Base-by-base conservation (phyloP, 768 basidiomycete species). In the Hysterangium stoloniferum region DNA sequence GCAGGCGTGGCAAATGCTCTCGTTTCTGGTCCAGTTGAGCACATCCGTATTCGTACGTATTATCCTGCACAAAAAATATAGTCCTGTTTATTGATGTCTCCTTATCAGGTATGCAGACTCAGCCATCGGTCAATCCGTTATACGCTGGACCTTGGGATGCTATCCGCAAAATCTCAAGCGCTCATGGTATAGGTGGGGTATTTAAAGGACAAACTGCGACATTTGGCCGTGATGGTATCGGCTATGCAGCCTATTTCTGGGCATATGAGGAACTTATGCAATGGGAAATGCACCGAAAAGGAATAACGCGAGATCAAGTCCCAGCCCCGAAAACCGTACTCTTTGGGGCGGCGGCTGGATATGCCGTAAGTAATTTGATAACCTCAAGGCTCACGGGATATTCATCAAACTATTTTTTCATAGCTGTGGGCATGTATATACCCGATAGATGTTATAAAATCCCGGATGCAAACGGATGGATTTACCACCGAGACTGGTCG, bases 381-480 rank as follows among this genome's bases (percentile, higher is more conserved):
- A 4, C 38, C 34, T 25, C 17, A 40, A 33, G 36, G 15, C 29
- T 15, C 15, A 13, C 17, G 19, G 22, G 41, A 32, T 51, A 25
- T 17, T 15, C 20, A 20, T 48, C 31, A 62, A 34, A 19, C 13
- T 6, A 44, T 38, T 48, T 49, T 55, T 40, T 38, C 47, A 29
- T 52, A 90, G 87, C 72, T 92, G 25, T 92, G 89, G 89, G 83
- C 79, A n/a, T 71, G 90, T 8, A 93, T 92, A 70, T 95, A 95
- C 71, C 93, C 92, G 13, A 85, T 94, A 65, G 93, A 96, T 66
- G 89, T 96, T 78, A 81, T 97, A 61, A 98, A 98, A 63, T 91
- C 90, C 24, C 80, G 92, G 47, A 86, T 97, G 75, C 95, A 98
- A 68, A 96, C 94, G 0, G 95, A 97, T 61, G 87, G 84, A 0